Percentiles rank a stretch among this genome's conserved stretches.
These are phyloP conservation scores for Mollisiaceae sp. DNA, from an alignment of 2,329 filamentous ascomycete species.

Conservation along the genomic window DNA sequence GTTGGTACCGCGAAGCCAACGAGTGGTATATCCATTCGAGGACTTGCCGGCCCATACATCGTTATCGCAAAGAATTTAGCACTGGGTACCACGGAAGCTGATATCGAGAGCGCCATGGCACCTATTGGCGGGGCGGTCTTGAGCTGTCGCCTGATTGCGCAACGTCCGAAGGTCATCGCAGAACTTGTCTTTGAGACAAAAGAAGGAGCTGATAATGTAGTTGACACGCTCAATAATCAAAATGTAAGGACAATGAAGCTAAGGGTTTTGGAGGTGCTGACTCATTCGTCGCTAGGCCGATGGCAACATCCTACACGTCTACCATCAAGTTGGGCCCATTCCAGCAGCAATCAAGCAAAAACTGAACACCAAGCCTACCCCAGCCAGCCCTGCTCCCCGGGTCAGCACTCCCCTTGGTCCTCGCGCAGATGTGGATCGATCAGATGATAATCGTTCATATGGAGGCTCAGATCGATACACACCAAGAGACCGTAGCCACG, in stretches of 20 bases:
- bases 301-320: slow-evolving; percentile 74
- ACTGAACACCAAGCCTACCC: slow-evolving; percentile 13
- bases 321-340: slow-evolving; percentile 60
- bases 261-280: neutral
- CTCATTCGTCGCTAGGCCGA: slow-evolving; percentile 63
- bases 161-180: slow-evolving; percentile 73
- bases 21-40: slow-evolving; percentile 70
- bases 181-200: slow-evolving; percentile 77
- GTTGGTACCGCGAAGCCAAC: slow-evolving; percentile 44
- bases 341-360: slow-evolving; percentile 22
- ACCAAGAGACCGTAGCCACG: slow-evolving; percentile 32
- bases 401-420: slow-evolving; percentile 38
- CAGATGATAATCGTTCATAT: slow-evolving; percentile 32
- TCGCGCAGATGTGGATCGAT: slow-evolving; percentile 36
- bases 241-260: slow-evolving; percentile 58
- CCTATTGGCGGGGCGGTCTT: slow-evolving; percentile 72
- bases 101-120: slow-evolving; percentile 83
- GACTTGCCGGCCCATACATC: slow-evolving; percentile 73
- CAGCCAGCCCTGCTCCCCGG: slow-evolving; percentile 20
- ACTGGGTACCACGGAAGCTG: slow-evolving; percentile 78
- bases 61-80: slow-evolving; percentile 84
- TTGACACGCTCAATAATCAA: slow-evolving; percentile 78
- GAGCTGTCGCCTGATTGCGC: slow-evolving; percentile 70
- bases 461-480: slow-evolving; percentile 35
- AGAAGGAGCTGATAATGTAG: slow-evolving; percentile 75